Base-by-base conservation (phyloP, 768 basidiomycete genomes). In the Mycena kentingensis region DNA sequence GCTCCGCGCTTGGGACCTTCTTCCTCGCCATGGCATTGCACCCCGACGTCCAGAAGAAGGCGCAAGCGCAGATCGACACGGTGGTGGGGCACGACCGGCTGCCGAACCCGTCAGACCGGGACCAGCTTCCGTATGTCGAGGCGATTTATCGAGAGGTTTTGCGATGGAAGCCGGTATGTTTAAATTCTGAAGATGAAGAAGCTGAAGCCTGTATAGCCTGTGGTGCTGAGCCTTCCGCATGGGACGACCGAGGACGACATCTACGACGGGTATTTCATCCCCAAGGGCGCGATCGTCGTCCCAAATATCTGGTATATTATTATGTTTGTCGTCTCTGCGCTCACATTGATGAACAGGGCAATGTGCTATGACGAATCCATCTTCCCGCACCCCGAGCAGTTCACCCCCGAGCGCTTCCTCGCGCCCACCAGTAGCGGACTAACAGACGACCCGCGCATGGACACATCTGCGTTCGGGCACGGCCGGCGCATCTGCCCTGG, bases 1-100 rank as follows among this genome's bases (percentile, higher is more conserved):
- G 32, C 13, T 29, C 52, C 4, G 31, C 39, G 7, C 38, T 52
- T 21, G 32, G 28, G 21, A 21, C 51, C 12, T 60, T 61, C 38
- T 46, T 61, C 27, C 38, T 52, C 1, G 45, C 29, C 7, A 59
- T 59, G 58, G 45, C 50, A n/a, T 24, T 51, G 8, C 46, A 55
- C 29, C 60, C 60, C 4, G 42, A 42, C 11, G 36, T 59, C 8
- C 60, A 61, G 25, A 26, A 29, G 2, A 57, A 52, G 21, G 55
- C 50, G 4, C 55, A 48, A 42, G 12, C 8, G 21, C 50, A 57
- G 27, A 56, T 54, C 15, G 55, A 58, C 38, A 18, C 32, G 1
- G 48, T 60, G 4, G 38, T 62, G 12, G 60, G 60, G 0, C 27
- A 5, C 7, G 45, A 52, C 31, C 53, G 60, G 2, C 28, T 59